Evolutionary conservation across 768 basidiomycete species (phyloP), one percentile per base, ranked within the genome.

Genomic region (Amylocystis lapponica): DNA sequence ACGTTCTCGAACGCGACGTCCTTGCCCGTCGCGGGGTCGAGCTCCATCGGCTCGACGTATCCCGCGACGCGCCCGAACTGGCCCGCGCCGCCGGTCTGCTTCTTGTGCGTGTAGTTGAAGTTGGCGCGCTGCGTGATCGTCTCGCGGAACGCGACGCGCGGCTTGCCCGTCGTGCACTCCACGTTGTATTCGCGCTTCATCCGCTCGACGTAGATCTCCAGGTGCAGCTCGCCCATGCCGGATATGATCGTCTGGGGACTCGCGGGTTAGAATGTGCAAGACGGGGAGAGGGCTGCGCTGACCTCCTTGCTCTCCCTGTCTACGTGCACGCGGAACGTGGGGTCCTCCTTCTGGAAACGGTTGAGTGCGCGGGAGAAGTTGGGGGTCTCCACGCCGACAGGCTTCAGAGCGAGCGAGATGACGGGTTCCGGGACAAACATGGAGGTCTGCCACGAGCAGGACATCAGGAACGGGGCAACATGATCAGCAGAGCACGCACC

Each of bases 371-470:
- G 84, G 19, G 94, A 96, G 64, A 98, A 98, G 64, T 95, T 92
- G 51, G 96, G 93, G 0, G 91, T 85, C 64, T 99, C 96, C 45
- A 83, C 76, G 25, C 95, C 96, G 36, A 81, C 81, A 7, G 94
- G 89, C 54, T 91, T 92, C 62, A 99, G 81, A 1, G 95, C 77
- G 20, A 99, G 79, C 0, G 95, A 98, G 53, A 99, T 95, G 60
- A 99, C 96, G 3, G 96, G 96, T 40, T 97, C 95, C 4, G 96
- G 96, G 0, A 99, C 96, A 58, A 81, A 97, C 96, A 98, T 99
- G 10, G 90, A 93, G 0, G 91, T 92, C 94, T 97, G 50, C 4
- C 4, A 26, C 34, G 12, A 3, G 1, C 6, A 36, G 3, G 7
- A 3, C 10, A 38, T 40, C 4, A 27, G 37, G 16, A 27, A 29